Percentiles rank a stretch among this genome's conserved stretches.
phyloP scores from a whole-genome alignment of 164 flowering plant species.

The Santalum album region DNA sequence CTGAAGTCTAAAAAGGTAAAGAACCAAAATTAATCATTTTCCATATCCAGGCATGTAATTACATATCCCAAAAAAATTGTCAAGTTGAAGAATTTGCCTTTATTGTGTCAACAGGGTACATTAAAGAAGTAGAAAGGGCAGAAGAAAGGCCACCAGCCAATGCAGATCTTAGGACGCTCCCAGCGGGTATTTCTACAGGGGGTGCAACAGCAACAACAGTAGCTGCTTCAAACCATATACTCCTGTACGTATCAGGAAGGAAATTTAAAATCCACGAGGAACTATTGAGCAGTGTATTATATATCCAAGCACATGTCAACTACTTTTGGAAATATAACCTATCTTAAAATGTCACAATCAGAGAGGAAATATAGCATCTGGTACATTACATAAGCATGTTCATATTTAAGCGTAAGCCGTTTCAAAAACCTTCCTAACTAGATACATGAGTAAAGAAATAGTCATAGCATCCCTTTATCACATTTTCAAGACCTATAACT shows the following conservation, averaged over 20 bases:
- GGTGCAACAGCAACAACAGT: conserved; percentile 96
- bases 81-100: conserved; percentile 40
- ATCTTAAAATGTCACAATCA: too few relatives aligned
- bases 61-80: neutral
- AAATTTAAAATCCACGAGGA: neutral
- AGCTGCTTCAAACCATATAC: conserved; percentile 93
- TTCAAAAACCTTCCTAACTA: too few relatives aligned
- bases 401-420: too few relatives aligned
- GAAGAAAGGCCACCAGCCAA: conserved; percentile 94
- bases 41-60: neutral
- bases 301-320: neutral
- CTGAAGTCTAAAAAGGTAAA: too few relatives aligned
- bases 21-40: too few relatives aligned
- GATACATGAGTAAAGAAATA: too few relatives aligned
- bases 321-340: too few relatives aligned
- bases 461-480: too few relatives aligned
- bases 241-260: conserved; percentile 33
- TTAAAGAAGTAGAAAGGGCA: conserved; percentile 71
- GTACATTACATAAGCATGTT: too few relatives aligned
- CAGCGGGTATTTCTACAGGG: conserved; percentile 82
- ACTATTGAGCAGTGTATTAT: neutral
- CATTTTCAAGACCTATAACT: too few relatives aligned
- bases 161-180: conserved; percentile 85
- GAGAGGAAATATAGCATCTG: too few relatives aligned
- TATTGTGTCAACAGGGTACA: conserved; percentile 89